Percentiles rank a stretch among this genome's conserved stretches.
phyloP scores from a whole-genome alignment of 352 stramenopile species.

The Phytophthora megakarya region DNA sequence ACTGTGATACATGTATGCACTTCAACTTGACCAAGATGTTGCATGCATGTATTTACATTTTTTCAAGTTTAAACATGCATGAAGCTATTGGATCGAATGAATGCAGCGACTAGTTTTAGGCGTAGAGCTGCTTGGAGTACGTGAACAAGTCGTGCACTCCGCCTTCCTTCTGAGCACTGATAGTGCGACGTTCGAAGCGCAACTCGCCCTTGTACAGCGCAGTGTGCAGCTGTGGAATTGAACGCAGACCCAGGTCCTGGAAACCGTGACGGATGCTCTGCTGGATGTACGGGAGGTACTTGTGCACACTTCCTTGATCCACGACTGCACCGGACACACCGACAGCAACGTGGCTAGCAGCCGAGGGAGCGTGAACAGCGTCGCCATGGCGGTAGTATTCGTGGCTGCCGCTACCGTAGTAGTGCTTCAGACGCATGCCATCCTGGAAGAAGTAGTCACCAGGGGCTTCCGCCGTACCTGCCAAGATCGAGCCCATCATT shows the following conservation, averaged over 20 bases:
- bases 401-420: constrained; percentile 98
- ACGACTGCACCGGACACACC: constrained; percentile 97
- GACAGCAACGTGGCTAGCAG: constrained; percentile 95
- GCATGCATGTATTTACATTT: background rate
- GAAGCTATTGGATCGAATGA: background rate
- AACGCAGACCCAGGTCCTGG: constrained; percentile 95
- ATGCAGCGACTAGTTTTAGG: constrained; percentile 24
- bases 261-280: constrained; percentile 97
- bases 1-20: background rate
- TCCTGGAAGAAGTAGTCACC: constrained; percentile 99
- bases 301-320: constrained; percentile 97
- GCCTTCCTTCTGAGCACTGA: constrained; percentile 97
- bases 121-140: constrained; percentile 92
- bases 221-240: constrained; percentile 85
- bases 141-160: constrained; percentile 97
- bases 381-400: constrained; percentile 73
- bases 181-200: constrained; percentile 96
- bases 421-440: constrained; percentile 98
- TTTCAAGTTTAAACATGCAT: background rate
- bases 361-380: constrained; percentile 77
- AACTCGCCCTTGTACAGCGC: constrained; percentile 75
- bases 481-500: constrained; percentile 99
- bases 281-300: constrained; percentile 98
- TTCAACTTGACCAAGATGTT: constrained; percentile 19
- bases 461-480: constrained; percentile 96